phyloP scores from a whole-genome alignment of 768 basidiomycete genomes.

The Serpula lacrymans region DNA sequence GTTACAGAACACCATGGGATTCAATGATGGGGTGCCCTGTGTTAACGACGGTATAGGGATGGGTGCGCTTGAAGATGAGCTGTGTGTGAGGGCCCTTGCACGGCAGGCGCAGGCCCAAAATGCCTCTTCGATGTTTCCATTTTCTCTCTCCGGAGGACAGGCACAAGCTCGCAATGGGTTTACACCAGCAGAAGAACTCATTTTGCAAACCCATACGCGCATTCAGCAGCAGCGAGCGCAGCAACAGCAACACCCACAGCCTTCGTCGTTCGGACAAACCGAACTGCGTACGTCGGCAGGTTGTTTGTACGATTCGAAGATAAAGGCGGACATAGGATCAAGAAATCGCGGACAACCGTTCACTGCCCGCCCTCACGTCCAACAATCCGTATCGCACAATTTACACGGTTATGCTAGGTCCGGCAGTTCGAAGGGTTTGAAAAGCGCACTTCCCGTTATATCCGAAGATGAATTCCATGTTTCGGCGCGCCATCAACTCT shows the following conservation, averaged over 20 bases:
- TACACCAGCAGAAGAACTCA: conserved; percentile 65
- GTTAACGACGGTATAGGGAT: conserved; percentile 11
- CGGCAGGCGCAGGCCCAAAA: conserved; percentile 20
- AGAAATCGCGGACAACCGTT: too few species aligned
- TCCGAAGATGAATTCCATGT: conserved; percentile 37
- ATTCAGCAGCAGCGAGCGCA: conserved; percentile 13
- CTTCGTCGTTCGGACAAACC: conserved; percentile 8
- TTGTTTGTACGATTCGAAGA: too few species aligned
- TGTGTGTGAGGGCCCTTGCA: conserved; percentile 4
- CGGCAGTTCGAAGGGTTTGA: conserved; percentile 6
- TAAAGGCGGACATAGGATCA: too few species aligned
- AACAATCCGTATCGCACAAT: too few species aligned
- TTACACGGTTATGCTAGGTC: too few species aligned
- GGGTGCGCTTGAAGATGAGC: conserved; percentile 13
- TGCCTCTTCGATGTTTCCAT: conserved; percentile 8
- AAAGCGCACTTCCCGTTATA: conserved; percentile 22
- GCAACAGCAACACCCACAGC: conserved; percentile 11
- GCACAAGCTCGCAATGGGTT: conserved; percentile 50
- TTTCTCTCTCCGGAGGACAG: conserved; percentile 18
- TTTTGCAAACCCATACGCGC: conserved; percentile 52
- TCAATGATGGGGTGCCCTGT: conserved; percentile 12
- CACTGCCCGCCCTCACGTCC: too few species aligned
- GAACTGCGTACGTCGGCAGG: neutral
- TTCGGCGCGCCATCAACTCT: conserved; percentile 10
- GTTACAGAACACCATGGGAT: conserved; percentile 21